Evolutionary conservation across 352 stramenopile species (phyloP), one percentile per base, ranked within the genome.

Genomic region (Phytophthora litchii): DNA sequence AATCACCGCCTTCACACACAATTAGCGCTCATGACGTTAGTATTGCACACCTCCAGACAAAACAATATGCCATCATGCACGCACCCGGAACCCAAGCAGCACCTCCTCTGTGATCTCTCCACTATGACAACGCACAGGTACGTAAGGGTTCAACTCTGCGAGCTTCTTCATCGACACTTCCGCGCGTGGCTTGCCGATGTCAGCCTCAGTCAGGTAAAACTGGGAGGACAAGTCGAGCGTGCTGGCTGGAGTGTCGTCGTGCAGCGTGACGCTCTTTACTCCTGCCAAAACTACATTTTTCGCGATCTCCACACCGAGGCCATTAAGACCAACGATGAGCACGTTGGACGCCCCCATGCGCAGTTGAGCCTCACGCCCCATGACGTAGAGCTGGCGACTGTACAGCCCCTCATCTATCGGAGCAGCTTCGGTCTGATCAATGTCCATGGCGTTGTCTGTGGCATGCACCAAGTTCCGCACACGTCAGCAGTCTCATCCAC

Each of bases 241-340:
- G 25, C 63, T 94, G 21, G 88, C 76, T 7, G 83, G 80, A 12
- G 80, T 68, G 27, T 97, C 86, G 80, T 99, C 97, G 40, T 95
- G 90, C n/a, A 99, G 65, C 12, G 92, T 98, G 41, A 99, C 91
- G 58, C 78, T 95, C 70, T 97, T 97, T 21, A 97, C 91, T 32
- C 97, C 97, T 0, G 96, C 96, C 10, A 99, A 76, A 63, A 99
- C 98, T 35, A 99, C 95, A 74, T 99, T 99, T 80, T 99, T 99
- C 34, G 96, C 97, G 27, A 99, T 91, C 74, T 99, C 97, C 10
- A 98, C 94, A 34, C 96, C 97, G 5, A 99, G 78, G 0, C 97
- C 97, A 41, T 97, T 96, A 21, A 97, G 72, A 1, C 97, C 97
- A 50, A 98, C 70, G 60, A 99, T 80, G 31, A 99, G 84, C 23